phyloP scores from a whole-genome alignment of 371 early-diverging fungal species.

The Apophysomyces sp. region DNA sequence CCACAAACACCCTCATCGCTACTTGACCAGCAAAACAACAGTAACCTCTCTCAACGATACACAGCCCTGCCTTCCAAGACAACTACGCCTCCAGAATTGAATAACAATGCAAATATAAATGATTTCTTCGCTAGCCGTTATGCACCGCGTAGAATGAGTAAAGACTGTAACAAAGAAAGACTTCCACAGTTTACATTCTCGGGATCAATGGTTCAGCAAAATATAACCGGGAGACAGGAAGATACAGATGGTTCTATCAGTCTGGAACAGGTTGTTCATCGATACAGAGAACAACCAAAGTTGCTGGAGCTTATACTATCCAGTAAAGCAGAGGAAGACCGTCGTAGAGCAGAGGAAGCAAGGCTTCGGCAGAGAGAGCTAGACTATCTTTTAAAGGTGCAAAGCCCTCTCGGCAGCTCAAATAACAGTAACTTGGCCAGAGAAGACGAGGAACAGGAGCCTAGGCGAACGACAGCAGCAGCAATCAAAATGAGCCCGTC shows the following conservation, averaged over 20 bases:
- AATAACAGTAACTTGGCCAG: constrained; percentile 7
- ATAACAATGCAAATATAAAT: neutral
- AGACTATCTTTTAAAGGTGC: constrained; percentile 19
- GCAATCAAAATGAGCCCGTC: neutral
- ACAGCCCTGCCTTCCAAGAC: neutral
- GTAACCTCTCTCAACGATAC: neutral
- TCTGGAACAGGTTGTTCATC: constrained; percentile 46
- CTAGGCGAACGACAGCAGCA: neutral
- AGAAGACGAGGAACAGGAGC: neutral
- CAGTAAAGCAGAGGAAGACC: constrained; percentile 57
- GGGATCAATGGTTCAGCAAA: neutral
- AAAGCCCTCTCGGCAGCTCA: neutral
- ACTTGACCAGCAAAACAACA: too few relatives aligned
- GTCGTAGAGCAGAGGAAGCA: constrained; percentile 55
- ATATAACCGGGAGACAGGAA: neutral
- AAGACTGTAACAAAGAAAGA: too few relatives aligned
- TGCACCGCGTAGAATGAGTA: neutral
- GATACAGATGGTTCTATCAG: constrained; percentile 16
- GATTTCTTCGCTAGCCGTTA: neutral
- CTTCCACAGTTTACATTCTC: neutral
- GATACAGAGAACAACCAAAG: constrained; percentile 47
- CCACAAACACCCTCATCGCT: neutral
- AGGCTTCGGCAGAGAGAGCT: constrained; percentile 46
- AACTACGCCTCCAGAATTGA: neutral
- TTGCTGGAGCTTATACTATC: constrained; percentile 51